phyloP scores from a whole-genome alignment of 2,329 filamentous ascomycete species.

The Cucurbitaria berberidis region DNA sequence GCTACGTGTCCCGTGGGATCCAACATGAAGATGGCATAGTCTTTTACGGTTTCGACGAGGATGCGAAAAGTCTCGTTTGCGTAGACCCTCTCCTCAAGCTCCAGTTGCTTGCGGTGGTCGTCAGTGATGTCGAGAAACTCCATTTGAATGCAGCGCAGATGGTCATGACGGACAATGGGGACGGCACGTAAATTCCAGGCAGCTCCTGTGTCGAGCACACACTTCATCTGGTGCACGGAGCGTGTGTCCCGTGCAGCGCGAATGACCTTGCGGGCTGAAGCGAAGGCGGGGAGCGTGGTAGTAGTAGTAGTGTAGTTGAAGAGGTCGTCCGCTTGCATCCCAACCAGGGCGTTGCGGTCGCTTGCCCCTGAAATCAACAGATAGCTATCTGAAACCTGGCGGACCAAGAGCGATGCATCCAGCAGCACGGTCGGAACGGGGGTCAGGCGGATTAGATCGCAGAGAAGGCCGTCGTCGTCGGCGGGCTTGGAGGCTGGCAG shows the following conservation, averaged over 20 bases:
- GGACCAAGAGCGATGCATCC: constrained; percentile 60
- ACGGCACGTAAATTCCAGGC: constrained; percentile 49
- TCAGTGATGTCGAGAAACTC: constrained; percentile 51
- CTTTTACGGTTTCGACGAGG: constrained; percentile 65
- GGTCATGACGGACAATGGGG: constrained; percentile 52
- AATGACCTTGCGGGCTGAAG: constrained; percentile 47
- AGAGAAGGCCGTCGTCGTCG: constrained; percentile 15
- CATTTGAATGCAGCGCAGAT: constrained; percentile 52
- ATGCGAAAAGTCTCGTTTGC: constrained; percentile 65
- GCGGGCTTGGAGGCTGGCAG: constrained; percentile 12
- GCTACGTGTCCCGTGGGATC: constrained; percentile 62
- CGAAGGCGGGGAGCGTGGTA: constrained; percentile 47
- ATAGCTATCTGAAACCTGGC: constrained; percentile 54
- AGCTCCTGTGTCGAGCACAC: constrained; percentile 29
- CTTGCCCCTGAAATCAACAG: constrained; percentile 40
- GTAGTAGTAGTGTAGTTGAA: constrained; percentile 38
- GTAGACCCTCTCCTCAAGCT: constrained; percentile 52
- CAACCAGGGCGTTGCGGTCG: constrained; percentile 45
- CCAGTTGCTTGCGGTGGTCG: constrained; percentile 42
- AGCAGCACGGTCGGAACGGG: constrained; percentile 46
- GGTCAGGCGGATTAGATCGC: constrained; percentile 49
- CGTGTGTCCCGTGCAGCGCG: constrained; percentile 47
- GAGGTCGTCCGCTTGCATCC: constrained; percentile 50
- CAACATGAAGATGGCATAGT: constrained; percentile 69
- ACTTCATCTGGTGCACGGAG: constrained; percentile 44